Percentiles rank a stretch among this genome's conserved stretches.
These are phyloP conservation scores for Rheum nobile DNA, from an alignment of 148 eudicot species.

Conservation along the genomic window DNA sequence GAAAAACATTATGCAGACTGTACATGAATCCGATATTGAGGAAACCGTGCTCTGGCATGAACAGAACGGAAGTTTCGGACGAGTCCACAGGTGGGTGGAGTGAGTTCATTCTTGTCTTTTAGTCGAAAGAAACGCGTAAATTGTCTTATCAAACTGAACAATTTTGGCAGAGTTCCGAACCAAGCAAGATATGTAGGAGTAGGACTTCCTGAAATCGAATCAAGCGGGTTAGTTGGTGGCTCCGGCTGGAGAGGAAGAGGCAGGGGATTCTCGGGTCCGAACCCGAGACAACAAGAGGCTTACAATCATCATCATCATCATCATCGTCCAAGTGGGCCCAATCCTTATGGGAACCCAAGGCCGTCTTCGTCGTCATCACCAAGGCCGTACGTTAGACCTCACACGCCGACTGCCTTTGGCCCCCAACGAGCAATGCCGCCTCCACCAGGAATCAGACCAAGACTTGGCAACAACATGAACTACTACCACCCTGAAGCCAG, in stretches of 20 bases:
- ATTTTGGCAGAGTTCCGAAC: background rate
- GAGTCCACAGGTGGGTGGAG: background rate
- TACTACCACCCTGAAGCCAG: too few species aligned
- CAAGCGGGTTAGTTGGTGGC: background rate
- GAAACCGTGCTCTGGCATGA: background rate
- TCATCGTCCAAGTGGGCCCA: too few species aligned
- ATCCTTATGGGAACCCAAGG: too few species aligned
- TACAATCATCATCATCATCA: too few species aligned
- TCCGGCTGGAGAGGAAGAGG: background rate
- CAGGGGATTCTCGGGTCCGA: too few species aligned
- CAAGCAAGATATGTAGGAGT: background rate
- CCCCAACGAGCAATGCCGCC: too few species aligned
- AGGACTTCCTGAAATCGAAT: background rate
- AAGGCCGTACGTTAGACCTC: too few species aligned
- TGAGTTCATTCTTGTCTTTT: background rate
- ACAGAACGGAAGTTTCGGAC: background rate
- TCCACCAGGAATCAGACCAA: too few species aligned
- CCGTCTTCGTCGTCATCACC: too few species aligned
- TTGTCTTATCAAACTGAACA: background rate
- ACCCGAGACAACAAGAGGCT: too few species aligned
- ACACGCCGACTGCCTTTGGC: too few species aligned
- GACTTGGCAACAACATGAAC: too few species aligned
- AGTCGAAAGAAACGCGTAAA: background rate
- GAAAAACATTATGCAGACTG: background rate
- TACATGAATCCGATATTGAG: background rate